Base-by-base conservation (phyloP, 805 yeast genomes). In the Zygoascus ofunaensis region DNA sequence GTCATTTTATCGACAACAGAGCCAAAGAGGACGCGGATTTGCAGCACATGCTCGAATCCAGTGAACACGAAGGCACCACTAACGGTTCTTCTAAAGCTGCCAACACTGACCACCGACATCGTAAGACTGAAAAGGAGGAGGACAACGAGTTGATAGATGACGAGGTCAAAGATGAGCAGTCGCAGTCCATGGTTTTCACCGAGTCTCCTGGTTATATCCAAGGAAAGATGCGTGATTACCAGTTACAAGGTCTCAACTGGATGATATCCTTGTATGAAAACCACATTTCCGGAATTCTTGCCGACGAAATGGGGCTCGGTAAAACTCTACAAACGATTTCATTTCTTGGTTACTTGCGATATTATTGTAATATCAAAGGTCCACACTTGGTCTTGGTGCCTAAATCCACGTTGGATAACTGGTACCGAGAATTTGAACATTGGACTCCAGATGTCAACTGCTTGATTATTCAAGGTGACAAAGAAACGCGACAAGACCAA, bases 241-340 rank as follows among this genome's bases (percentile, higher is more conserved):
- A 90, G 66, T 70, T 90, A 24, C 96, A 87, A 59, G 98, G 98
- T 41, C 72, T 90, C 42, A 92, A 92, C 64, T 90, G 98, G 98
- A 71, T 90, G 57, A 81, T 90, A 17, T 79, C 94, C 0, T 65
- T 90, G 30, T 85, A 87, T 60, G 95, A 89, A 53, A 87, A 90
- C 62, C 76, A 82, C 54, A 72, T 90, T 37, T 82, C 94, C 7
- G 98, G 98, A 18, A 92, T 90, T 38, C 67, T 90, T 41, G 98
- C 98, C 10, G 98, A 90, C 65, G 98, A 90, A 62, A 90, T 92
- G 98, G 98, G 98, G 2, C 71, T 90, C 34, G 98, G 98, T 45
- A 90, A 90, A 63, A 90, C 98, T 4, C 68, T 92, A 45, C 98
- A 90, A 64, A 90, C 97, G 0, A 87, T 90, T 39, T 77, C 97